phyloP scores from a whole-genome alignment of 129 eudicot species.

The Helichrysum umbraculigerum region DNA sequence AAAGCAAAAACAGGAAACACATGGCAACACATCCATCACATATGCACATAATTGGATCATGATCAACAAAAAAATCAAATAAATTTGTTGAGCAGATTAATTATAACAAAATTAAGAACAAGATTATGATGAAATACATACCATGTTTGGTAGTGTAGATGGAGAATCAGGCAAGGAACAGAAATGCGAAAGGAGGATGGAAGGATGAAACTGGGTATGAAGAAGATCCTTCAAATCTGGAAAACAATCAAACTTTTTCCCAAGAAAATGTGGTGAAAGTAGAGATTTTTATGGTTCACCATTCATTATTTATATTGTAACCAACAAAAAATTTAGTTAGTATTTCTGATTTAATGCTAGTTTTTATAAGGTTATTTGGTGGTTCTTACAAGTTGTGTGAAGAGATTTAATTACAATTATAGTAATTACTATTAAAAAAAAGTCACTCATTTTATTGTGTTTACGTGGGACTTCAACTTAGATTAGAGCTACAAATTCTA shows the following conservation, averaged over 20 bases:
- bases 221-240: slow-evolving; percentile 52
- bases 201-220: slow-evolving; percentile 10
- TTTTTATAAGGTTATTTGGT: background rate
- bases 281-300: slow-evolving; percentile 32
- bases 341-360: background rate
- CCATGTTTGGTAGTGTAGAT: slow-evolving; percentile 47
- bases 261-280: slow-evolving; percentile 26
- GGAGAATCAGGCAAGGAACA: slow-evolving; percentile 22
- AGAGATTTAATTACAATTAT: background rate
- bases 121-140: slow-evolving; percentile 31
- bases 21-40: background rate
- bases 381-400: slow-evolving; percentile 2
- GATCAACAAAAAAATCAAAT: background rate
- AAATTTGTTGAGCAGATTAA: background rate
- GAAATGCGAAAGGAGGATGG: slow-evolving; percentile 17
- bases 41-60: slow-evolving; percentile 15
- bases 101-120: background rate
- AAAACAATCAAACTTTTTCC: slow-evolving; percentile 30
- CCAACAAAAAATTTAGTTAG: background rate
- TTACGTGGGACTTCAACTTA: no score
- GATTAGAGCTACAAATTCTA: no score
- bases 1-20: slow-evolving; percentile 7
- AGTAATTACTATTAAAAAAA: no score
- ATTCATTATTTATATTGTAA: slow-evolving; percentile 23
- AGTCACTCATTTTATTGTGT: no score